Evolutionary conservation across 306 rosid species (phyloP).

Genomic region (Vicia sativa): DNA sequence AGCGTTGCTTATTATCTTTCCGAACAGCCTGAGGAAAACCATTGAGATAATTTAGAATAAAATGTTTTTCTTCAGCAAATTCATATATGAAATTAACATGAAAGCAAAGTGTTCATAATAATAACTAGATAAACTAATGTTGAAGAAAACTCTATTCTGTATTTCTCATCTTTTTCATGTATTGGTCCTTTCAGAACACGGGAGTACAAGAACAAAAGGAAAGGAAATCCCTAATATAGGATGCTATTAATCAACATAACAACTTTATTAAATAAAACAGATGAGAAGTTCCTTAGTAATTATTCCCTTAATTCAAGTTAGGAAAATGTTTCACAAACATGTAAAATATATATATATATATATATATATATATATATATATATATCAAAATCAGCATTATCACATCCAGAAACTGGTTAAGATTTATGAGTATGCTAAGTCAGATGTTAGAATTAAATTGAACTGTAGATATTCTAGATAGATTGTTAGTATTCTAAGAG

Average conservation of each 20-base stretch:
- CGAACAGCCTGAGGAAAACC: slow-evolving; percentile 67
- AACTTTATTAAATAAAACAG: not conserved
- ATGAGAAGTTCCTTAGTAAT: not conserved
- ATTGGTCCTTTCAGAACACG: not conserved
- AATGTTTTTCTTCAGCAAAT: too few species aligned
- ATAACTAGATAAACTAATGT: not conserved
- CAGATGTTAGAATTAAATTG: too few species aligned
- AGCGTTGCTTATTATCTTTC: slow-evolving; percentile 89
- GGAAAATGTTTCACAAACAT: too few species aligned
- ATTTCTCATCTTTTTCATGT: not conserved
- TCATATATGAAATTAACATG: too few species aligned
- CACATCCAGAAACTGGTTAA: too few species aligned
- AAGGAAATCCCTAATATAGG: not conserved
- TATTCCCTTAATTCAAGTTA: not conserved
- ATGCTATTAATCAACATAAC: not conserved
- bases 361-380: too few species aligned
- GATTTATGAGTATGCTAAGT: too few species aligned
- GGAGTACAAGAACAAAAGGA: not conserved
- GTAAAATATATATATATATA: too few species aligned
- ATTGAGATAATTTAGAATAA: too few species aligned
- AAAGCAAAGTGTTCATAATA: not conserved
- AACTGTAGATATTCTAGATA: too few species aligned
- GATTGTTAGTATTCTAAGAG: too few species aligned
- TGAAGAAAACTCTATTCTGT: not conserved
- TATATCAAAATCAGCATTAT: too few species aligned